Base-by-base conservation (phyloP, 1,284 basidiomycete genomes). In the Exsudoporus floridanus region DNA sequence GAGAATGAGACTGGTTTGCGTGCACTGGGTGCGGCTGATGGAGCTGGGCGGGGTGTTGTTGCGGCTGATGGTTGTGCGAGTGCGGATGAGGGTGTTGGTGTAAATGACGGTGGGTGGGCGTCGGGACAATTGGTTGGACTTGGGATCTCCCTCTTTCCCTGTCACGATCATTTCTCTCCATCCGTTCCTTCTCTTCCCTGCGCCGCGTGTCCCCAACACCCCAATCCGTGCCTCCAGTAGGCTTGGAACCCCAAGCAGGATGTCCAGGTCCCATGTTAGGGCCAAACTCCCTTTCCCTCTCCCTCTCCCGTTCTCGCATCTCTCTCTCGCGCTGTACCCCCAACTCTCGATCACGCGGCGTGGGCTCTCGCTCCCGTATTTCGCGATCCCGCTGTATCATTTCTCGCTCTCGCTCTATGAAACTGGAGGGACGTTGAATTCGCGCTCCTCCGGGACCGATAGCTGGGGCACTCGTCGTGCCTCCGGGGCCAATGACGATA, bases 151-250 rank as follows among this genome's bases (percentile, higher is more conserved):
- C 66, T 42, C 72, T 61, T 5, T 75, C 71, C 23, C 63, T 64
- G 23, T 73, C 70, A 13, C 67, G 63, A 44, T 67, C 54, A 5
- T 37, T 64, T 47, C 49, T 68, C 55, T 56, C 72, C 41, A 25
- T 67, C 51, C 64, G 58, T 30, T 71, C 73, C 33, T 57, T 69
- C 27, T 66, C 64, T 59, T 59, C 71, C 53, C 52, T 69, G 61
- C 54, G 62, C 51, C 57, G 70, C 56, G 46, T 58, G 14, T 56
- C 71, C 49, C 58, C 63, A 21, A 64, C 54, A 23, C 39, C 49
- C 58, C 53, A 69, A 58, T 62, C 74, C 58, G 57, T 64, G 45
- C 49, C 62, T 30, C 56, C 65, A 38, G 49, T n/a, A 41, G 60
- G 46, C 35, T 69, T 70, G 31, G 59, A 41, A 39, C 63, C 49